Evolutionary conservation across 345 rosid species (phyloP), one percentile per base, ranked within the genome.

Genomic region (Hibiscus tridactylites): DNA sequence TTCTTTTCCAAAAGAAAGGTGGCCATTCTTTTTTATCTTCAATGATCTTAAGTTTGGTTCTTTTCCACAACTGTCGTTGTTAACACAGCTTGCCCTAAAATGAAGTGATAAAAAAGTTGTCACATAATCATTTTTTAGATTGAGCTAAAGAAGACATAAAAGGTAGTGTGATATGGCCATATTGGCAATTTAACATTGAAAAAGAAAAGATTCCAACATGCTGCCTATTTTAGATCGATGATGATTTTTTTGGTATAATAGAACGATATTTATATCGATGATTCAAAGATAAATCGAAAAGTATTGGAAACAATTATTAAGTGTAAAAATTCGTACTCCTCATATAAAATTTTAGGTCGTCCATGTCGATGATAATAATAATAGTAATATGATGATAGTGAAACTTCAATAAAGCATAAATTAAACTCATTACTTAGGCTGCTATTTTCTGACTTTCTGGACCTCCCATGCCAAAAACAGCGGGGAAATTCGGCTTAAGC

Each of bases 41-140:
- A 31, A 63, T n/a, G 72, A 58, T 64, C 61, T 33, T 46, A 56
- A 64, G 65, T 74, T 59, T 17, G 37, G 68, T 37, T 58, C 7
- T 50, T 70, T 78, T 59, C 75, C 49, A 70, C 57, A 70, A 17
- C 80, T 54, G 68, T 78, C 80, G 9, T 46, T 46, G 9, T 53
- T 46, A 3, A 61, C 57, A 54, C 69, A 69, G 53, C 64, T 66
- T 37, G 73, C 70, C 57, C 62, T 21, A 61, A 37, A 28, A 72
- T 33, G 65, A 70, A 70, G 12, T 21, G 68, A 31, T 47, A 39
- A 8, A 60, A 68, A 68, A 57, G 33, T 57, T 70, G 65, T 62
- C 49, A 37, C 60, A 35, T 4, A 35, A 35, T 35, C 39, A 35
- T 5, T 5, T 35, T 35, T 35, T 35, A 4, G 39, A 35, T 35